Evolutionary conservation across 805 yeast genomes (phyloP), one percentile per base, ranked within the genome.

Genomic region (Myxozyma sirexii): DNA sequence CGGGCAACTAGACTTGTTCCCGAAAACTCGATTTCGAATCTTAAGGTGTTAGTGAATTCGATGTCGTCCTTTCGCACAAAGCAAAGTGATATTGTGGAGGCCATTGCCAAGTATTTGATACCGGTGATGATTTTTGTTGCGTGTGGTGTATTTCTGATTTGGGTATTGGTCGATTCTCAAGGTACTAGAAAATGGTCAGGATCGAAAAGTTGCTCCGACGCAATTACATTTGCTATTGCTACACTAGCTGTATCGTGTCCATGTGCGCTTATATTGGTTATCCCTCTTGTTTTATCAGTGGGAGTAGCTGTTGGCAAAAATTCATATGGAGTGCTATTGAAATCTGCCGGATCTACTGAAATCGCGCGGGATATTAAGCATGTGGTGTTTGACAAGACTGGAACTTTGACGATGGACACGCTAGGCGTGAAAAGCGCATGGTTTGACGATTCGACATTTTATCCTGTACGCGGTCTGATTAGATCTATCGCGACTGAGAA

Each of bases 121-220:
- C 93, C 94, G 1, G 64, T 85, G 0, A 64, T 86, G 17, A 87
- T 92, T 0, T 71, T 85, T 8, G 10, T 77, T 0, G 84, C 89
- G 0, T 87, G 90, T 87, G 65, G 83, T 4, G 53, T 46, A n/a
- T 57, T 60, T 38, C 19, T 53, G 42, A 76, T 87, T 6, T 87
- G 94, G 94, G 79, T 80, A 54, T 85, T 84, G 58, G 76, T 83
- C 49, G 88, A 89, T 17, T 88, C 89, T 0, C 86, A 90, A 88
- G 75, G 80, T 0, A 29, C 48, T 3, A 57, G 57, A 17, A 29
- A 54, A 15, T 21, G 45, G 55, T 26, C 50, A 6, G 53, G 33
- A 4, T 42, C 56, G 7, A 17, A 12, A 12, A 54, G 62, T 2
- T 51, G 27, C 10, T 31, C 56, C 12, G 50, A 47, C 13, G 61